phyloP scores from a whole-genome alignment of 2,329 filamentous ascomycete genomes.

The Aspergillus nomiae region DNA sequence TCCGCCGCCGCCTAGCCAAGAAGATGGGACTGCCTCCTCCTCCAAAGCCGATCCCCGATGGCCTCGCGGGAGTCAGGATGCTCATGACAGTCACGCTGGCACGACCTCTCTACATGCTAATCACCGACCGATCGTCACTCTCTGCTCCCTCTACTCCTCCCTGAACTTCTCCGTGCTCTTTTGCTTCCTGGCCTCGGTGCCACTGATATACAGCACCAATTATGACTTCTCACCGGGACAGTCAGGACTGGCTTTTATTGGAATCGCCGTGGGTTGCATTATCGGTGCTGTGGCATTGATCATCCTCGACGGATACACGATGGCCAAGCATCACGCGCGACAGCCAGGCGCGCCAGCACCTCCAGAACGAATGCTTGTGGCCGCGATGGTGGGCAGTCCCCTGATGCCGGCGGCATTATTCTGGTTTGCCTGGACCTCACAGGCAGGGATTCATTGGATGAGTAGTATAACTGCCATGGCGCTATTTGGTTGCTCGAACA shows the following conservation, averaged over 20 bases:
- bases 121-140: conserved; percentile 36
- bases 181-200: conserved; percentile 81
- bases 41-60: conserved; percentile 1
- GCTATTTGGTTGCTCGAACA: conserved; percentile 29
- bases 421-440: conserved; percentile 53
- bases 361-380: conserved; percentile 53
- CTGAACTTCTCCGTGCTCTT: conserved; percentile 79
- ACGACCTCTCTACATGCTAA: conserved; percentile 60
- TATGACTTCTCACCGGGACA: conserved; percentile 60
- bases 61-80: neutral
- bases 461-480: conserved; percentile 25
- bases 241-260: conserved; percentile 55
- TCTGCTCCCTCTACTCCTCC: conserved; percentile 22
- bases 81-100: conserved; percentile 47
- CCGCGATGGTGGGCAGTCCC: conserved; percentile 53
- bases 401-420: conserved; percentile 50
- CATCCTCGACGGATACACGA: neutral
- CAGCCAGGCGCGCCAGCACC: conserved; percentile 32
- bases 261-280: conserved; percentile 71
- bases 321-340: neutral
- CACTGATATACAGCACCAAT: conserved; percentile 65
- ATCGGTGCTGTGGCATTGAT: conserved; percentile 41
- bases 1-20: conserved; percentile 59
- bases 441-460: conserved; percentile 44
- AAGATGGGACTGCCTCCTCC: neutral